These are phyloP conservation scores for Saposhnikovia divaricata DNA, from an alignment of 129 eudicot species.

Conservation along the genomic window DNA sequence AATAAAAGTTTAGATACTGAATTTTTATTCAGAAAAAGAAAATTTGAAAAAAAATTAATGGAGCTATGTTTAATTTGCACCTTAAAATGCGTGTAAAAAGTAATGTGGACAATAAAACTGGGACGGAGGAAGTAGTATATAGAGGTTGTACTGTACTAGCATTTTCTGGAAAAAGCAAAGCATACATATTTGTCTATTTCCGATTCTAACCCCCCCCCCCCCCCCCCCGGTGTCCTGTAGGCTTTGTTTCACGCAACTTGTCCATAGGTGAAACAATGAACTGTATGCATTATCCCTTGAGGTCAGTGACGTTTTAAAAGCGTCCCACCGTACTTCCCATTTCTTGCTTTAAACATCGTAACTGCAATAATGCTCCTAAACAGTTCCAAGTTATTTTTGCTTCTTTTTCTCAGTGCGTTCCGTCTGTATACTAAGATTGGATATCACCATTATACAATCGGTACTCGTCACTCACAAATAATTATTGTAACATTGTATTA, in stretches of 20 bases:
- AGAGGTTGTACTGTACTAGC: too few species aligned
- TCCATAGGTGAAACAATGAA: background rate
- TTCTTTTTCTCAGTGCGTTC: background rate
- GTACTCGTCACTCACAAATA: too few species aligned
- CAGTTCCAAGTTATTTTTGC: background rate
- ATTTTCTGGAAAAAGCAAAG: background rate
- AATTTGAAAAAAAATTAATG: too few species aligned
- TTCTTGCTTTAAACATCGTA: background rate
- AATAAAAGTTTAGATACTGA: too few species aligned
- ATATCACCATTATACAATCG: too few species aligned
- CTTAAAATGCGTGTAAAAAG: too few species aligned
- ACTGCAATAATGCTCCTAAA: background rate
- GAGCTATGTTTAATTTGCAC: too few species aligned
- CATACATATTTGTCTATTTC: background rate
- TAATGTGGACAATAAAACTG: too few species aligned
- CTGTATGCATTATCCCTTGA: background rate
- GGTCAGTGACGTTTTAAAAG: background rate
- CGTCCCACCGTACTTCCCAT: background rate
- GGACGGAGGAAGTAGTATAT: too few species aligned
- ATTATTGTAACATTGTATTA: too few species aligned
- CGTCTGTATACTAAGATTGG: background rate
- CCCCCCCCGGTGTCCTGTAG: background rate
- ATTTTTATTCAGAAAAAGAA: too few species aligned
- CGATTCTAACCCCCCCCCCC: background rate
- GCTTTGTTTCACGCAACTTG: conserved; percentile 1